Evolutionary conservation across 495 filamentous ascomycete genomes (phyloP), one percentile per base, ranked within the genome.

Genomic region (Penicillium psychrofluorescens): DNA sequence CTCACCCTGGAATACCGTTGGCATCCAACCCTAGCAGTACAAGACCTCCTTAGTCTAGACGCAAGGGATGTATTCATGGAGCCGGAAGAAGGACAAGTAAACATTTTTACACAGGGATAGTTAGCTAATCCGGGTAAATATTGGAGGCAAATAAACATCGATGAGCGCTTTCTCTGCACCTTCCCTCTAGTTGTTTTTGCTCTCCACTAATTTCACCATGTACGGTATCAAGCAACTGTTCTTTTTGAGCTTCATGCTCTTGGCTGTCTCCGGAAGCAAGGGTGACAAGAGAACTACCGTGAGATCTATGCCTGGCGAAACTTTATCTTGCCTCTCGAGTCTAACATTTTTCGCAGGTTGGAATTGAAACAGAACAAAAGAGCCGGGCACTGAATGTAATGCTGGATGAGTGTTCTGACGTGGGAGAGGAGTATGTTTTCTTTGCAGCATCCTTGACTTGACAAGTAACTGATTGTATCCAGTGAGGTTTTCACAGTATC

Each of bases 401-500:
- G 15, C 28, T 61, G 37, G 53, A 61, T 37, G 57, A 61, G 12
- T 61, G 57, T 32, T 40, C 44, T 36, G 46, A 49, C 14, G 43
- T 61, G 5, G 55, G 53, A 11, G 51, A 61, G 40, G 57, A 61
- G 57, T 61, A 29, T 46, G 55, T 53, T 29, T 1, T 22, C 22
- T 39, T 15, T 22, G 5, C 27, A 11, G 22, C 8, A 28, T 4
- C 7, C 29, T 14, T 22, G 7, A 39, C 29, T 14, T 22, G 7
- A 39, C 9, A 8, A 1, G 11, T 11, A 15, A 15, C 41, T 51
- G 31, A 56, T 14, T 6, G 1, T 5, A n/a, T 4, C 5, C 11
- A 61, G 57, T 1, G 55, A 55, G 14, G 51, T 61, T 4, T 49
- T 48, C 11, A 61, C 55, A 0, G 36, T 61, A 12, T 53, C 57